A percentile compares a stretch with the other conserved stretches of the same genome.
Evolutionary conservation across 305 asterid genomes (phyloP).

Genomic region (Petunia hybrid): DNA sequence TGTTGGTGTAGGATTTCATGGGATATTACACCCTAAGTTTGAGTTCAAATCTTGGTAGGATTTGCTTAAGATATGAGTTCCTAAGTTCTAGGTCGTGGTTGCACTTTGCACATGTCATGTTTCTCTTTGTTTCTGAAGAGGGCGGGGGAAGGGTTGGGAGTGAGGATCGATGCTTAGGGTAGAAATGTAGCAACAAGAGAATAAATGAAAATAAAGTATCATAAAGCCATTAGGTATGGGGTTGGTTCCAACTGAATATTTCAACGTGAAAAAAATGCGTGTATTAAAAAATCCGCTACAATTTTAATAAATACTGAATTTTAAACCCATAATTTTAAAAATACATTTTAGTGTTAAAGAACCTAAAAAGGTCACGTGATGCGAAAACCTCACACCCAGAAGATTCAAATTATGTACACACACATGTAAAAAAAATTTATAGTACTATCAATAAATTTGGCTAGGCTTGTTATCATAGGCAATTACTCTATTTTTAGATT

Average conservation of each 20-base stretch:
- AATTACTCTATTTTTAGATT: not conserved
- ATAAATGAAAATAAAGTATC: conserved; percentile 45
- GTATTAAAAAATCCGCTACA: no score
- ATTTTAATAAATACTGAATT: no score
- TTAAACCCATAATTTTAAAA: no score
- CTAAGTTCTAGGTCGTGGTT: not conserved
- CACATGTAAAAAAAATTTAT: not conserved
- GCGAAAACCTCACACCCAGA: no score
- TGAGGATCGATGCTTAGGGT: not conserved
- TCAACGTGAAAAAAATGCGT: no score
- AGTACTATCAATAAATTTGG: conserved; percentile 26
- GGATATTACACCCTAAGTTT: conserved; percentile 35
- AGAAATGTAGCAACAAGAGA: conserved; percentile 40
- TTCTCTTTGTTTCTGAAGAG: not conserved
- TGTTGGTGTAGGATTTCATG: conserved; percentile 28
- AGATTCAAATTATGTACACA: conserved; percentile 6
- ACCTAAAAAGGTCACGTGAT: no score
- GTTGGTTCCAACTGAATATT: no score
- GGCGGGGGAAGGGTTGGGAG: not conserved
- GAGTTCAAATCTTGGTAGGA: conserved; percentile 4
- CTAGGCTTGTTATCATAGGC: conserved; percentile 28
- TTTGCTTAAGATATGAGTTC: not conserved
- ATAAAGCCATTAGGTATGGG: no score
- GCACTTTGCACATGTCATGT: conserved; percentile 27
- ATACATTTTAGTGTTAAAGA: no score